Evolutionary conservation across 1,284 basidiomycete species (phyloP).

Genomic region (Puccinia polysora): DNA sequence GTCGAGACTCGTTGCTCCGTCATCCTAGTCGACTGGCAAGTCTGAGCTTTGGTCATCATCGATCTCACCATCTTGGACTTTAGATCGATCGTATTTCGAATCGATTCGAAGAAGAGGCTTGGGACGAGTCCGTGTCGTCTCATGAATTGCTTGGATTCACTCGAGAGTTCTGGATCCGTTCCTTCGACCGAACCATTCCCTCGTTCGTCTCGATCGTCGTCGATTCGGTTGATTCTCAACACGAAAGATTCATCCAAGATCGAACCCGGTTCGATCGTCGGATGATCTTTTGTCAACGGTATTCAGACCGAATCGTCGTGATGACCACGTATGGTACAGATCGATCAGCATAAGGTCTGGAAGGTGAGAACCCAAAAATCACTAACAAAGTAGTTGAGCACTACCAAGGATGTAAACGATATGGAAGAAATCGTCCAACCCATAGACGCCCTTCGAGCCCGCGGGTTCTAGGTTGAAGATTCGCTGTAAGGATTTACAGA

Average conservation of each 20-base stretch:
- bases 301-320: too few relatives aligned
- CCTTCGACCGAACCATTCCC: neutral
- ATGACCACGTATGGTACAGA: too few relatives aligned
- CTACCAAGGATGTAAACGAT: slow-evolving; percentile 77
- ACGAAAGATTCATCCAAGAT: neutral
- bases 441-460: slow-evolving; percentile 97
- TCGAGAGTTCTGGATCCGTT: neutral
- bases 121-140: neutral
- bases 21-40: too few relatives aligned
- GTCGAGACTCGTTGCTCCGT: too few relatives aligned
- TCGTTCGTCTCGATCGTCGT: neutral
- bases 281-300: slow-evolving; percentile 6
- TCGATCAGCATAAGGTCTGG: neutral
- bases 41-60: too few relatives aligned
- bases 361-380: neutral
- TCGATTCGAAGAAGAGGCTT: neutral
- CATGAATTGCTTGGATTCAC: too few relatives aligned
- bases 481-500: slow-evolving; percentile 82
- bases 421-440: slow-evolving; percentile 77
- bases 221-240: neutral
- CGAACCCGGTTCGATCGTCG: neutral
- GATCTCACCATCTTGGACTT: neutral
- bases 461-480: slow-evolving; percentile 89
- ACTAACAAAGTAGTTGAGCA: slow-evolving; percentile 69
- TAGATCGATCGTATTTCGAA: neutral